Percentiles rank a stretch among this genome's conserved stretches.
Evolutionary conservation across 2,329 filamentous ascomycete species (phyloP).

Genomic region (Aspergillus hortae): DNA sequence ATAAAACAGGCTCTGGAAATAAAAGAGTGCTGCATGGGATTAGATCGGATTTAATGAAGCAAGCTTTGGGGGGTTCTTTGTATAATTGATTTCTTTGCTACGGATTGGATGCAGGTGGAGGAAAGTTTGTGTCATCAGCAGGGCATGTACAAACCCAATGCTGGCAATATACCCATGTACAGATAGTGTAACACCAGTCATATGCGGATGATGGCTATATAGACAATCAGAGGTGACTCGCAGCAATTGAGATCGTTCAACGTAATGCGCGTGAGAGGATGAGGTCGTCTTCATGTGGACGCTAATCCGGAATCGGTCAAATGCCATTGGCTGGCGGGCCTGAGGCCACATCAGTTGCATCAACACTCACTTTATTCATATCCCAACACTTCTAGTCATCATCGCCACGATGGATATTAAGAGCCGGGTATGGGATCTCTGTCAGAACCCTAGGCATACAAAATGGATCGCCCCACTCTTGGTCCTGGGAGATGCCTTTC

Average conservation of each 20-base stretch:
- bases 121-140: conserved; percentile 2
- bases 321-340: conserved; percentile 13
- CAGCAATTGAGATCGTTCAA: background rate
- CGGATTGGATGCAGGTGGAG: background rate
- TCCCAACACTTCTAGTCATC: background rate
- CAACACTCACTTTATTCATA: conserved; percentile 2
- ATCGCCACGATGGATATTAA: conserved; percentile 30
- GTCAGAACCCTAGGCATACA: conserved; percentile 54
- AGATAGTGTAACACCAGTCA: conserved; percentile 13
- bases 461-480: conserved; percentile 65
- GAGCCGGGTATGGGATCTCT: conserved; percentile 36
- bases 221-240: background rate
- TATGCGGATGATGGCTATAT: background rate
- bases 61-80: background rate
- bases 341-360: conserved; percentile 11
- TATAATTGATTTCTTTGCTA: background rate
- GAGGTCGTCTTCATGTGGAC: background rate
- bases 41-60: background rate
- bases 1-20: background rate
- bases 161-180: conserved; percentile 23
- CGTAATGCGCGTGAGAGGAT: background rate
- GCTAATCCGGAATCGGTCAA: conserved; percentile 20
- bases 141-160: conserved; percentile 1
- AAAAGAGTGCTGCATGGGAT: too few relatives aligned
- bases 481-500: conserved; percentile 64